phyloP scores from a whole-genome alignment of 164 flowering plant genomes.

The Berberis thunbergii region DNA sequence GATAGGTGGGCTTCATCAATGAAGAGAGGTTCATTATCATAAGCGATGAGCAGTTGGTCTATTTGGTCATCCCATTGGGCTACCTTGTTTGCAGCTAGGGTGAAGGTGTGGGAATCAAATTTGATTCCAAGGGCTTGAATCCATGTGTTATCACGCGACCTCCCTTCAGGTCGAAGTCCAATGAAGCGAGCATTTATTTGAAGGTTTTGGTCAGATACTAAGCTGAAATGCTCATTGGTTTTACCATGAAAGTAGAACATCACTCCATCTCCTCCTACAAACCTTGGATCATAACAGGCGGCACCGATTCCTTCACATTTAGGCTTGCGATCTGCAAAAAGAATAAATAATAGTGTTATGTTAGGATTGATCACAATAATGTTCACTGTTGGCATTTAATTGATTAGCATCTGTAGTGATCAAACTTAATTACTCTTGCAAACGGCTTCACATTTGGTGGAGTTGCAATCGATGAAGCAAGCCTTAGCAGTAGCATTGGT shows the following conservation, averaged over 20 bases:
- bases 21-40: slow-evolving; percentile 13
- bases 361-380: background rate
- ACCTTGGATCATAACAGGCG: slow-evolving; percentile 35
- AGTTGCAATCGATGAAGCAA: slow-evolving; percentile 24
- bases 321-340: slow-evolving; percentile 21
- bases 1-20: slow-evolving; percentile 12
- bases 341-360: background rate
- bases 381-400: no score
- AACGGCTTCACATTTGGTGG: slow-evolving; percentile 21
- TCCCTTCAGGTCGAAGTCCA: slow-evolving; percentile 29
- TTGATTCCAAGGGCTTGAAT: slow-evolving; percentile 31
- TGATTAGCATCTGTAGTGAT: no score
- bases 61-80: slow-evolving; percentile 23
- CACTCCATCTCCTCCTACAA: slow-evolving; percentile 34
- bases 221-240: slow-evolving; percentile 20
- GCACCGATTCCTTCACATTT: slow-evolving; percentile 30
- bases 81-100: slow-evolving; percentile 24
- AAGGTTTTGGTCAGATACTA: slow-evolving; percentile 30
- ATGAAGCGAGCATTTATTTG: slow-evolving; percentile 41
- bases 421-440: slow-evolving; percentile 15
- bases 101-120: slow-evolving; percentile 21
- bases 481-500: slow-evolving; percentile 18
- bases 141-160: slow-evolving; percentile 35
- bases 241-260: slow-evolving; percentile 39
- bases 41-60: slow-evolving; percentile 24